Conservation (phyloP, 192 early-diverging fungal genomes). For the Phycomyces blakesleeanus region DNA sequence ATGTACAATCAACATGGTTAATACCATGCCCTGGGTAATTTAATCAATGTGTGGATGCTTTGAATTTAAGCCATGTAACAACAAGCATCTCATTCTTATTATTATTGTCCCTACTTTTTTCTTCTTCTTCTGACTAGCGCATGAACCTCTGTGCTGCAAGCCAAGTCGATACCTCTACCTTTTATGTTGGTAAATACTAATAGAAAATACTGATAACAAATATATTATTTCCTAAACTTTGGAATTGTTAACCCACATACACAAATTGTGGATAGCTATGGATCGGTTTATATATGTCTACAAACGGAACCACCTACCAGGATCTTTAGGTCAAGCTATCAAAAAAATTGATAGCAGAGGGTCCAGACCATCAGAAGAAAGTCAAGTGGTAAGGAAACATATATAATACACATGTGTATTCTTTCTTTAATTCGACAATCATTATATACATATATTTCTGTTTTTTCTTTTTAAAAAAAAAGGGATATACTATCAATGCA, state of each 20-base stretch:
- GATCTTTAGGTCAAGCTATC: constrained; percentile 17
- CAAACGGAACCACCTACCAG: constrained; percentile 24
- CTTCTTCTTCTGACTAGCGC: constrained; percentile 23
- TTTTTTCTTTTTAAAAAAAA: neutral
- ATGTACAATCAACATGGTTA: constrained; percentile 9
- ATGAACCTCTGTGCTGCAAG: constrained; percentile 45
- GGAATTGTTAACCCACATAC: no score
- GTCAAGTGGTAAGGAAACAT: no score
- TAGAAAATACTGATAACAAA: no score
- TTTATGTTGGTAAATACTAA: constrained; percentile 36
- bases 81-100: no score
- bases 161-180: constrained; percentile 29
- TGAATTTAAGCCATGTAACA: no score
- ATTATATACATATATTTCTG: neutral
- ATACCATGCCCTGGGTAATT: constrained; percentile 22
- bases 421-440: no score
- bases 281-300: constrained; percentile 31
- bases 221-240: no score
- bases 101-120: no score
- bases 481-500: constrained; percentile 48
- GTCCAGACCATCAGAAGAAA: constrained; percentile 1
- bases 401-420: no score
- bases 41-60: neutral
- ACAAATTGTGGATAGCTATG: constrained; percentile 19
- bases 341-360: constrained; percentile 14